phyloP scores from a whole-genome alignment of 495 filamentous ascomycete genomes.

The Collariella sp. region DNA sequence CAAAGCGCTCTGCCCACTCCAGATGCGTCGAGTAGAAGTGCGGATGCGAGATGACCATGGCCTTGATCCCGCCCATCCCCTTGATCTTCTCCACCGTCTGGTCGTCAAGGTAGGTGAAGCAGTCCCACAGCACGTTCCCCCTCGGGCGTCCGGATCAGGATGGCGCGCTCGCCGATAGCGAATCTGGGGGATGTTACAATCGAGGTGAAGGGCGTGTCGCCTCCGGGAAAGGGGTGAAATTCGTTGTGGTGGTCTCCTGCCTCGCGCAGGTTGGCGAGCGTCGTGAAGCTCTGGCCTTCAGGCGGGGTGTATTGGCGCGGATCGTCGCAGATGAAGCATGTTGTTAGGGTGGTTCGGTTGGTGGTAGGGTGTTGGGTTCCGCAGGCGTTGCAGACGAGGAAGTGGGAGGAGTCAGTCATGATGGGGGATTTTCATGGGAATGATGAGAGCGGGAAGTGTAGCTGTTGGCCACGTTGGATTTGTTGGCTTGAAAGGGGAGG shows the following conservation, averaged over 20 bases:
- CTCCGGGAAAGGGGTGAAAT: constrained; percentile 23
- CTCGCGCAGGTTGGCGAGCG: constrained; percentile 32
- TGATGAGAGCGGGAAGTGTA: no score
- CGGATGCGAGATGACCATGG: constrained; percentile 71
- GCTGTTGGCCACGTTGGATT: no score
- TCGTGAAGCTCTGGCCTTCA: constrained; percentile 53
- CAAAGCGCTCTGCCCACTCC: constrained; percentile 56
- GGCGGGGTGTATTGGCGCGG: constrained; percentile 61
- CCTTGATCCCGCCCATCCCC: constrained; percentile 51
- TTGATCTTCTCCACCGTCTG: constrained; percentile 45
- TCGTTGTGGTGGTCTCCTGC: constrained; percentile 30
- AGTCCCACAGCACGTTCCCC: constrained; percentile 70
- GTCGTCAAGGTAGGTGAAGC: constrained; percentile 55
- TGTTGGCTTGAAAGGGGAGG: no score
- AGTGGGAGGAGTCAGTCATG: neutral
- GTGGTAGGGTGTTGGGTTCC: constrained; percentile 58
- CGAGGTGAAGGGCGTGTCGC: constrained; percentile 38
- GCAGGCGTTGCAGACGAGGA: constrained; percentile 53
- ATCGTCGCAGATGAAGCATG: constrained; percentile 71
- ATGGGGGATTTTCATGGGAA: neutral
- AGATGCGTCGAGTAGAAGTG: constrained; percentile 68
- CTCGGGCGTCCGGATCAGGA: constrained; percentile 50
- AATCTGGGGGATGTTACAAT: constrained; percentile 54
- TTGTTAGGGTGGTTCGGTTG: constrained; percentile 33
- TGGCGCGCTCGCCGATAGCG: constrained; percentile 63